phyloP scores from a whole-genome alignment of 2,329 filamentous ascomycete species.

The Aspergillus aculeatinus region DNA sequence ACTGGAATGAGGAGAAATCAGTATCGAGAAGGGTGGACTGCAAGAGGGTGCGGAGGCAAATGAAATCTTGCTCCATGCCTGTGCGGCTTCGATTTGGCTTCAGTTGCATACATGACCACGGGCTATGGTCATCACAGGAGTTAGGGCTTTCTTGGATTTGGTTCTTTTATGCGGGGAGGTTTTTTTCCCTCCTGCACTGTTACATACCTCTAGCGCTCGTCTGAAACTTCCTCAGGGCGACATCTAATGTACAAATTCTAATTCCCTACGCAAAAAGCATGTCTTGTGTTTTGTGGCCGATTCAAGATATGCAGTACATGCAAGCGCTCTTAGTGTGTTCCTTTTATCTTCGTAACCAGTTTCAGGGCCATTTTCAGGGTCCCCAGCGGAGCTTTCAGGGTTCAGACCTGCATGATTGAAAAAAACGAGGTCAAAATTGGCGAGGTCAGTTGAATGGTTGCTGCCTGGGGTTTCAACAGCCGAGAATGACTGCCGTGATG shows the following conservation, averaged over 20 bases:
- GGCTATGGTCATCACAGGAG: slow-evolving; percentile 22
- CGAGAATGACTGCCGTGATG: slow-evolving; percentile 31
- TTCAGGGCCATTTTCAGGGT: neutral
- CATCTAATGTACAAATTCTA: slow-evolving; percentile 1
- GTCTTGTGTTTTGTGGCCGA: neutral
- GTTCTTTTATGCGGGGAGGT: neutral
- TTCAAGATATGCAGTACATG: neutral
- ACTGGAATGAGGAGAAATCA: slow-evolving; percentile 64
- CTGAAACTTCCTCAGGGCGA: neutral
- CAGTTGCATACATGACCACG: slow-evolving; percentile 21
- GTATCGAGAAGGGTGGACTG: neutral
- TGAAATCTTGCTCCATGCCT: neutral
- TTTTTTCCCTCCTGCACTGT: slow-evolving; percentile 2
- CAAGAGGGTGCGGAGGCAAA: neutral
- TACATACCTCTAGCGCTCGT: slow-evolving; percentile 5
- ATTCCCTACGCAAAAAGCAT: slow-evolving; percentile 6
- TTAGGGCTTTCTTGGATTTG: slow-evolving; percentile 17
- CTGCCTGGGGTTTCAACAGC: slow-evolving; percentile 25
- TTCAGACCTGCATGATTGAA: neutral
- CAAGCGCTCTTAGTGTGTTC: neutral
- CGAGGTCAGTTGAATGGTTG: neutral
- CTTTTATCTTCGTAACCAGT: neutral
- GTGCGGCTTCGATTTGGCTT: neutral
- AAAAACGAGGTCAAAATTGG: neutral
- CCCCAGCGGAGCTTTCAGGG: neutral